A percentile compares a stretch with the other conserved stretches of the same genome.
phyloP scores from a whole-genome alignment of 306 rosid species.

The Trifolium repens region DNA sequence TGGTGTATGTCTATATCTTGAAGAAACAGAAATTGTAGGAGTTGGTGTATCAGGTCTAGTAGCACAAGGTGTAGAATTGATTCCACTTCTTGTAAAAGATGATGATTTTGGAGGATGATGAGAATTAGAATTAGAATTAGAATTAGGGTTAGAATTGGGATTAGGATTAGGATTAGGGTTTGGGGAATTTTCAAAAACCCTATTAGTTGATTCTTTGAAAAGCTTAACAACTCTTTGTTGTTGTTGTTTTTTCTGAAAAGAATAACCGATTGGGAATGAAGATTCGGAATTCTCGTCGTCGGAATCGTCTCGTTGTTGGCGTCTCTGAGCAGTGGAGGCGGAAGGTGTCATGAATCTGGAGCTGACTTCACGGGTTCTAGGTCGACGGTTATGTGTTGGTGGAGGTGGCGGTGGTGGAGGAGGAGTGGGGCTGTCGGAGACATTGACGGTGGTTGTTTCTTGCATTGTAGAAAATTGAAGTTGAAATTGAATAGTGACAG shows the following conservation, averaged over 20 bases:
- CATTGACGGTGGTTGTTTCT: conserved; percentile 13
- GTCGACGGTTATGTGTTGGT: conserved; percentile 55
- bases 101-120: conserved; percentile 52
- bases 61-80: conserved; percentile 49
- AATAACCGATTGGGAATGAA: conserved; percentile 42
- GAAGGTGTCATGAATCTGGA: conserved; percentile 82
- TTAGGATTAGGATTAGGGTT: conserved; percentile 16
- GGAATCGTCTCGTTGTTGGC: conserved; percentile 47
- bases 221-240: conserved; percentile 62
- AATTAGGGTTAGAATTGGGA: not conserved
- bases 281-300: conserved; percentile 66
- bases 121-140: not conserved
- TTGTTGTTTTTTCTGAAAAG: conserved; percentile 60
- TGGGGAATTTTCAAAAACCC: conserved; percentile 29
- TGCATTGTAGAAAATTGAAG: conserved; percentile 12
- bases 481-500: not conserved
- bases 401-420: conserved; percentile 55
- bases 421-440: conserved; percentile 32
- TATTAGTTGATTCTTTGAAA: conserved; percentile 41
- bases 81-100: conserved; percentile 50
- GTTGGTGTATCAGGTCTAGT: conserved; percentile 75
- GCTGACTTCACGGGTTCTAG: conserved; percentile 88
- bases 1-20: conserved; percentile 57
- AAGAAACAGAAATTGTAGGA: conserved; percentile 54
- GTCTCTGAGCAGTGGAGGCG: conserved; percentile 48